Conservation (phyloP, 1,284 basidiomycete genomes). For the Leccinum variabile region DNA sequence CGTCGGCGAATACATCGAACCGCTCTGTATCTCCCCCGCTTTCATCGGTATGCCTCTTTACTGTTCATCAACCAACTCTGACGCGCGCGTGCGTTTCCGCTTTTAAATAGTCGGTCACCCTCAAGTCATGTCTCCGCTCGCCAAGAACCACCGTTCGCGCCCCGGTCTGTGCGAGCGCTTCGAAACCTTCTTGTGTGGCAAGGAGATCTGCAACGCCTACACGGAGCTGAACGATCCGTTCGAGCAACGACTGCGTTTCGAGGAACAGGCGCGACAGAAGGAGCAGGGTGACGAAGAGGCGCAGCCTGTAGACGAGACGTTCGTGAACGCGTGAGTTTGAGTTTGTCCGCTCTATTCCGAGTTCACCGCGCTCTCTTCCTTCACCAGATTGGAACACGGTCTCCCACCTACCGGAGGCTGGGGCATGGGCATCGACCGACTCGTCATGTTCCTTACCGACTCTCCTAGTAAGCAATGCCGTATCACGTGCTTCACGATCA, state of each 20-base stretch:
- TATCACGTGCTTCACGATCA: not conserved
- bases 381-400: slow-evolving; percentile 86
- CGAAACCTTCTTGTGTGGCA: slow-evolving; percentile 97
- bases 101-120: slow-evolving; percentile 83
- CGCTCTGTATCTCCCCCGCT: slow-evolving; percentile 92
- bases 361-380: not conserved
- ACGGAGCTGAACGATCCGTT: slow-evolving; percentile 99
- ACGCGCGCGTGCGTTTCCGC: not conserved
- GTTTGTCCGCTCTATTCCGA: not conserved
- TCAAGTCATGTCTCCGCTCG: slow-evolving; percentile 98
- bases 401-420: slow-evolving; percentile 97
- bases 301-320: slow-evolving; percentile 94
- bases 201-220: slow-evolving; percentile 98
- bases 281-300: slow-evolving; percentile 97
- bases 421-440: slow-evolving; percentile 91
- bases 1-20: slow-evolving; percentile 97
- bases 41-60: slow-evolving; percentile 76
- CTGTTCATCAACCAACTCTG: not conserved
- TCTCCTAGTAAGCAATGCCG: slow-evolving; percentile 71
- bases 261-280: slow-evolving; percentile 95
- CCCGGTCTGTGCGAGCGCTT: slow-evolving; percentile 98
- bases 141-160: slow-evolving; percentile 92
- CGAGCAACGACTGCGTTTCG: slow-evolving; percentile 94
- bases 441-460: slow-evolving; percentile 96
- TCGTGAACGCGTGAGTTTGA: slow-evolving; percentile 79